A percentile compares a stretch with the other conserved stretches of the same genome.
Evolutionary conservation across 192 early-diverging fungal species (phyloP).

Genomic region (Jimgerdemannia lactiflua): DNA sequence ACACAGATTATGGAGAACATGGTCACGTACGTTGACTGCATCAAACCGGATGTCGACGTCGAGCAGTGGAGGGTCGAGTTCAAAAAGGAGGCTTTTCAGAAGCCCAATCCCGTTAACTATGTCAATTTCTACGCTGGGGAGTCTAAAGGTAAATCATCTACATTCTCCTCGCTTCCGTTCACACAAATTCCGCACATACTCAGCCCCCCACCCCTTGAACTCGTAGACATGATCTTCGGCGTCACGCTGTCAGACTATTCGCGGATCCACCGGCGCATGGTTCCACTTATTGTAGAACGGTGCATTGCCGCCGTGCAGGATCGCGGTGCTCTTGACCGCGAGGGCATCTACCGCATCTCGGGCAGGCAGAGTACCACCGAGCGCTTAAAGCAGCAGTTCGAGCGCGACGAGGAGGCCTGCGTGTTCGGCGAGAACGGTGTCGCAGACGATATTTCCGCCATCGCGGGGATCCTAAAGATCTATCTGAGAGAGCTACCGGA

Average conservation of each 20-base stretch:
- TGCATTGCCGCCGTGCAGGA: constrained; percentile 24
- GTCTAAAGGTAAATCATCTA: constrained; percentile 21
- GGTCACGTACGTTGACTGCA: not conserved
- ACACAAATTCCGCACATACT: not conserved
- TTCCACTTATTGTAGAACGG: constrained; percentile 26
- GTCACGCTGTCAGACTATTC: constrained; percentile 24
- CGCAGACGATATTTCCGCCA: constrained; percentile 52
- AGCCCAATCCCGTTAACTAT: constrained; percentile 20
- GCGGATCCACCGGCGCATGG: constrained; percentile 11
- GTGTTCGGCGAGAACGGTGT: constrained; percentile 21
- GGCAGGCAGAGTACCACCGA: constrained; percentile 29
- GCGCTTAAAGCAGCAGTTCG: constrained; percentile 24
- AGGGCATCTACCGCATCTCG: constrained; percentile 37
- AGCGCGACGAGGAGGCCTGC: constrained; percentile 24
- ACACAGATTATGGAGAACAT: not conserved
- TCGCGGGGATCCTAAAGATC: constrained; percentile 61
- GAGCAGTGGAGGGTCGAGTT: constrained; percentile 16
- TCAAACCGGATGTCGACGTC: constrained; percentile 19
- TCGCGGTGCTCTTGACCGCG: constrained; percentile 26
- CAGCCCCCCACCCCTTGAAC: not conserved
- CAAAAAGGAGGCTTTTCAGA: constrained; percentile 10
- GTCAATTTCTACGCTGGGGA: constrained; percentile 27
- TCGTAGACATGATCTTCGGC: constrained; percentile 29
- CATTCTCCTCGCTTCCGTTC: not conserved
- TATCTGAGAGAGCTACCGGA: constrained; percentile 63